Conservation (phyloP, 495 filamentous ascomycete species). For the Lichenothelia convexa region DNA sequence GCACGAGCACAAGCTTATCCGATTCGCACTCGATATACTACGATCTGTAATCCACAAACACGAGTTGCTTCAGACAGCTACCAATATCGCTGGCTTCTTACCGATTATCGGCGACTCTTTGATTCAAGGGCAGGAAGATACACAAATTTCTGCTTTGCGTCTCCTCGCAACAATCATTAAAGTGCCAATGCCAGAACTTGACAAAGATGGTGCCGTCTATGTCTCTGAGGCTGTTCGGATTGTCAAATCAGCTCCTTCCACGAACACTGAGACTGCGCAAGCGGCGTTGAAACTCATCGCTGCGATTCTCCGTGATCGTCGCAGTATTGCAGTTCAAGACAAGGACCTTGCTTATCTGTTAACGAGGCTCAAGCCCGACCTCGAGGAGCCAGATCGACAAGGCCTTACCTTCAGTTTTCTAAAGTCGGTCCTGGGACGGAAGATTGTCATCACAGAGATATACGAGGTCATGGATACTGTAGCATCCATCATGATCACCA, state of each 20-base stretch:
- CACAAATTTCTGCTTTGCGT: constrained; percentile 67
- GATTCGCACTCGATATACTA: constrained; percentile 74
- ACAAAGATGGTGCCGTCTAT: constrained; percentile 55
- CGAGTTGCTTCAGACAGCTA: constrained; percentile 53
- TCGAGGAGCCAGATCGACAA: constrained; percentile 80
- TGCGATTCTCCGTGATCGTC: constrained; percentile 66
- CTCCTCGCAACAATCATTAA: constrained; percentile 71
- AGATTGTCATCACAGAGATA: constrained; percentile 66
- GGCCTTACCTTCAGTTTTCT: constrained; percentile 89
- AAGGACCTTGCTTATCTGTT: constrained; percentile 69
- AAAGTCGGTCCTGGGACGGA: constrained; percentile 63
- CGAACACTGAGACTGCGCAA: constrained; percentile 63
- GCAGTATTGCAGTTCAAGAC: constrained; percentile 56
- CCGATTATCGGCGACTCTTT: constrained; percentile 77
- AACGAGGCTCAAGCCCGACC: constrained; percentile 63
- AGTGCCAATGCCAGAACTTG: constrained; percentile 54
- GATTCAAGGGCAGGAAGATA: constrained; percentile 67
- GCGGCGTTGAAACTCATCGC: constrained; percentile 74
- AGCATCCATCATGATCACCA: constrained; percentile 88
- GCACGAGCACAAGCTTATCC: constrained; percentile 63
- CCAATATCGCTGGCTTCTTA: constrained; percentile 66
- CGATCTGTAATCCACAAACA: constrained; percentile 66
- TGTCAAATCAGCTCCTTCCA: constrained; percentile 57
- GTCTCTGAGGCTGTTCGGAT: constrained; percentile 65
- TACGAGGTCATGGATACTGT: constrained; percentile 84